These are phyloP conservation scores for Coemansia sp. DNA, from an alignment of 192 early-diverging fungal genomes.

Conservation along the genomic window DNA sequence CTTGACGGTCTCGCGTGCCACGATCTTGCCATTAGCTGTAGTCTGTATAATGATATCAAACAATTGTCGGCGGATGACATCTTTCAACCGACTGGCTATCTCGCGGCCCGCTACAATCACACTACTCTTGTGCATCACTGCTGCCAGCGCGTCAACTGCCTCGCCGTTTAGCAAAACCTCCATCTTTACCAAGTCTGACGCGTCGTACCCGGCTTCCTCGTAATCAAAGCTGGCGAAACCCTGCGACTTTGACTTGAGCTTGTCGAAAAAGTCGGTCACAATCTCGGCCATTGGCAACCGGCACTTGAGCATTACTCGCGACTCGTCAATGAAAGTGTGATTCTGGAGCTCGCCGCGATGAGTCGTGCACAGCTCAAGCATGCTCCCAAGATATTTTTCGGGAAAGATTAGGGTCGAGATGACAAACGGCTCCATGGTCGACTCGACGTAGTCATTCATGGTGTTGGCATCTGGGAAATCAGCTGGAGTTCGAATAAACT, in stretches of 20 bases:
- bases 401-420: constrained; percentile 91
- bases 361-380: constrained; percentile 73
- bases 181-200: constrained; percentile 89
- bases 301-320: constrained; percentile 84
- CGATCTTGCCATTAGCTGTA: constrained; percentile 76
- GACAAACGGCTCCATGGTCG: constrained; percentile 90
- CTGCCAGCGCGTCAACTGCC: constrained; percentile 88
- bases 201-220: constrained; percentile 87
- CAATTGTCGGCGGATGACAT: constrained; percentile 83
- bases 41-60: constrained; percentile 96
- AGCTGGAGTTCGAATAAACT: constrained; percentile 77
- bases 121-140: constrained; percentile 79
- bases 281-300: constrained; percentile 89
- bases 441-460: constrained; percentile 61
- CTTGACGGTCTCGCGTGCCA: constrained; percentile 83
- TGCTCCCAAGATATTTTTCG: constrained; percentile 70
- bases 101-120: constrained; percentile 74
- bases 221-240: constrained; percentile 91
- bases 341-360: constrained; percentile 82
- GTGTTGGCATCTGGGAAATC: constrained; percentile 86
- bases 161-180: constrained; percentile 89
- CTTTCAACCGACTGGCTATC: constrained; percentile 80
- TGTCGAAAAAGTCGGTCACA: constrained; percentile 94
- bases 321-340: constrained; percentile 85
- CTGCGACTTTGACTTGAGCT: constrained; percentile 85